These are phyloP conservation scores for Pinus taeda DNA, from an alignment of 75 land plant genomes.

Conservation along the genomic window DNA sequence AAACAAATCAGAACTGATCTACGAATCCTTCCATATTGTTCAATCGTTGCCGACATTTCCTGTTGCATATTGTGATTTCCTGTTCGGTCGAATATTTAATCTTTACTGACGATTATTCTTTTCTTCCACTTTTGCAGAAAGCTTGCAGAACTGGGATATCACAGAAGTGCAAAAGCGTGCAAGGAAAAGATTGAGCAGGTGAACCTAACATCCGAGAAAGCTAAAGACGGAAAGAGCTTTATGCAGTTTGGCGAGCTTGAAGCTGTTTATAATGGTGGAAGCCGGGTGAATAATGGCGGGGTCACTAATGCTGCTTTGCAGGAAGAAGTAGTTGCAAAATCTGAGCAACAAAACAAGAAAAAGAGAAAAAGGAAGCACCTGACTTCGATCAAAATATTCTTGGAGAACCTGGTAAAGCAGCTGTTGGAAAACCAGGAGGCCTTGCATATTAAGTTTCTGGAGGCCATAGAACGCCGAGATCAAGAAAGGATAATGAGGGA, in stretches of 20 bases:
- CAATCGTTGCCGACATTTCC: too few relatives aligned
- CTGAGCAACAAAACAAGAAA: slow-evolving; percentile 11
- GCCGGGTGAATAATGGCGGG: neutral
- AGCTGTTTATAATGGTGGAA: neutral
- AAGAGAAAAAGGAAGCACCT: slow-evolving; percentile 28
- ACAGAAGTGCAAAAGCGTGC: slow-evolving; percentile 46
- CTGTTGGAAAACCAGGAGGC: slow-evolving; percentile 61
- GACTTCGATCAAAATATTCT: slow-evolving; percentile 35
- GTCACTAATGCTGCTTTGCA: neutral
- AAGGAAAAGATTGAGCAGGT: slow-evolving; percentile 58
- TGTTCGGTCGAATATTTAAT: too few relatives aligned
- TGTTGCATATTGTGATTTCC: too few relatives aligned
- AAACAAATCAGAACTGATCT: too few relatives aligned
- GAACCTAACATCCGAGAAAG: slow-evolving; percentile 12
- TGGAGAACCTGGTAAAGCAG: slow-evolving; percentile 51
- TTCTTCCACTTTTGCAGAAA: slow-evolving; percentile 20
- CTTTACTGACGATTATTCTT: too few relatives aligned
- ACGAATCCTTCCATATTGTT: too few relatives aligned
- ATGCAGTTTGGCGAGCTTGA: neutral
- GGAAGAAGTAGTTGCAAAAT: neutral
- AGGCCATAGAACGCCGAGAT: slow-evolving; percentile 52
- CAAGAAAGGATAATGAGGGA: slow-evolving; percentile 44
- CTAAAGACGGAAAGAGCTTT: neutral
- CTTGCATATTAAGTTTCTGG: slow-evolving; percentile 48
- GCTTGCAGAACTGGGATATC: slow-evolving; percentile 45